Evolutionary conservation across 768 basidiomycete species (phyloP), one percentile per base, ranked within the genome.

Genomic region (Termitomyces sp.): DNA sequence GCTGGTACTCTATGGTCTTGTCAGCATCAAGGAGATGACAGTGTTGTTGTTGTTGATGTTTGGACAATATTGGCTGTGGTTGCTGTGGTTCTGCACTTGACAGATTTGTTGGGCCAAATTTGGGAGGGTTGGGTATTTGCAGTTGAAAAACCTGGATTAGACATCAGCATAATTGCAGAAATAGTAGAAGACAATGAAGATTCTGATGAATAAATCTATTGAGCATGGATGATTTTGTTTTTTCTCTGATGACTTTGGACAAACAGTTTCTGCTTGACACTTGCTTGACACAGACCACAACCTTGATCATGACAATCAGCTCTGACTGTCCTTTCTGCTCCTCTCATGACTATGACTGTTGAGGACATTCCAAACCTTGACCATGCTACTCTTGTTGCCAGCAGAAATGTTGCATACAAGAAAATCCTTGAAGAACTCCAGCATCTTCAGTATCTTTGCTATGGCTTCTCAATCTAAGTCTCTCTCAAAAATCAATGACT

Each of bases 91-190:
- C 60, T 57, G 14, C 57, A 63, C 34, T 59, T 54, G 1, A 47
- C 32, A 12, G 53, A 35, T 16, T 59, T 63, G 34, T 43, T 63
- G 25, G 59, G 62, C 30, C 50, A 48, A 9, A 43, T 51, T 19
- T 61, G 57, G 60, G 25, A 32, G n/a, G n/a, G n/a, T n/a, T n/a
- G 6, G 54, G 49, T 59, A 2, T 64, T 64, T 52, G 54, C 60
- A 8, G 60, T 60, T 7, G 58, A 64, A 39, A 59, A 61, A 49
- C 63, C 53, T 23, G 58, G 63, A 1, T 40, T 64, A 17, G 63
- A 64, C 41, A 54, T 64, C 6, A 54, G 52, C 5, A 28, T 28
- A 28, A 28, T 28, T 1, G 28, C 8, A 28, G 28, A 28, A 28
- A 6, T 4, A 28, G 28, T 28, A 4, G 8, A 28, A 28, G 28